Conservation (phyloP, 306 rosid genomes). For the Castanea sativa region DNA sequence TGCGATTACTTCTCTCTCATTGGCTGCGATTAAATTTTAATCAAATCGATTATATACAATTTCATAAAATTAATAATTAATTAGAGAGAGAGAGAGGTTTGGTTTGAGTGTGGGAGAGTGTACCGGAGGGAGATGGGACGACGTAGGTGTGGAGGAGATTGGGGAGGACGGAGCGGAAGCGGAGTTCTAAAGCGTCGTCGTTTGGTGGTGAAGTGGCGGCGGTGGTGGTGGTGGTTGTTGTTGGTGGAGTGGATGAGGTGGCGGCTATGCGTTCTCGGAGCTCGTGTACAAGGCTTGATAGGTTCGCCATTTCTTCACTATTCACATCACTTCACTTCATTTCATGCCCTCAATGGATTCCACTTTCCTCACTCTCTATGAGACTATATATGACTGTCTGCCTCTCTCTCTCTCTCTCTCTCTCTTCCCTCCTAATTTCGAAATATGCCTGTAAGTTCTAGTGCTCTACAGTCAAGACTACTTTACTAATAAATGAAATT, state of each 20-base stretch:
- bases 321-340: background rate
- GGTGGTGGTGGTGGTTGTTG: background rate
- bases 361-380: background rate
- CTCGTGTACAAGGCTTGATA: conserved; percentile 71
- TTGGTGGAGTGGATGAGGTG: conserved; percentile 54
- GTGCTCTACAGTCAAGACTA: too few species aligned
- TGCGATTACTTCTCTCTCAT: conserved; percentile 69
- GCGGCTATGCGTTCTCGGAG: conserved; percentile 80
- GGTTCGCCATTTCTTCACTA: conserved; percentile 42
- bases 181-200: conserved; percentile 59
- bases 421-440: conserved; percentile 36
- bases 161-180: conserved; percentile 88
- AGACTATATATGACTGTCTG: too few species aligned
- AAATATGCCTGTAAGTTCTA: background rate
- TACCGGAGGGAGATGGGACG: conserved; percentile 70
- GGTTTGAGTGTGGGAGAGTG: too few species aligned
- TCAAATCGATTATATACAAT: too few species aligned
- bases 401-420: conserved; percentile 3
- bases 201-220: conserved; percentile 12
- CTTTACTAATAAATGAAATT: too few species aligned
- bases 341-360: conserved; percentile 1
- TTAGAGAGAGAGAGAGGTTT: too few species aligned
- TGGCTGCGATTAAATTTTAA: conserved; percentile 25
- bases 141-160: conserved; percentile 67
- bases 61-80: too few species aligned